Evolutionary conservation across 371 early-diverging fungal species (phyloP).

Genomic region (Mortierella sp.): DNA sequence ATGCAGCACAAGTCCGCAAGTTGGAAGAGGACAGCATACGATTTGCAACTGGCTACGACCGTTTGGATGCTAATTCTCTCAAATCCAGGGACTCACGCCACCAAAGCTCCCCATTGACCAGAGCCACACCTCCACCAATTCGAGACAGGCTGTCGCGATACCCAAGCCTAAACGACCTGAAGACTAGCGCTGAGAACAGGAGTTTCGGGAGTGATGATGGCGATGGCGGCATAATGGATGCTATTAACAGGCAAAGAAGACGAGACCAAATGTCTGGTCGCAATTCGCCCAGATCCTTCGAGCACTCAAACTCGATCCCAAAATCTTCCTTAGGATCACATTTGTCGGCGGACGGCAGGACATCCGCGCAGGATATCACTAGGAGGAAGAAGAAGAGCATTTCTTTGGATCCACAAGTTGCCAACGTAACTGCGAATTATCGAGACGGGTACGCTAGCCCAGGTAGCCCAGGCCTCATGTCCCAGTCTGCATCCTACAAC

Average conservation of each 20-base stretch:
- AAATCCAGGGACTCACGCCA: constrained; percentile 32
- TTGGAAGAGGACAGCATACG: constrained; percentile 50
- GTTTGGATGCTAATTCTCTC: constrained; percentile 8
- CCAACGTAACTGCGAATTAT: constrained; percentile 26
- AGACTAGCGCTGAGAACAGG: constrained; percentile 10
- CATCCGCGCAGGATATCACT: constrained; percentile 18
- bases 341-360: constrained; percentile 6
- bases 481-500: constrained; percentile 32
- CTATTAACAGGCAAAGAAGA: constrained; percentile 16
- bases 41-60: constrained; percentile 39
- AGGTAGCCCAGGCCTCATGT: constrained; percentile 29
- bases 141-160: constrained; percentile 12
- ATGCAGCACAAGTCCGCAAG: constrained; percentile 45
- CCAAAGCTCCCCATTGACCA: constrained; percentile 30
- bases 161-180: constrained; percentile 27
- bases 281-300: constrained; percentile 7
- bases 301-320: constrained; percentile 16
- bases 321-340: constrained; percentile 36
- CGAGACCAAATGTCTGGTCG: constrained; percentile 38
- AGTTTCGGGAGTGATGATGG: constrained; percentile 21
- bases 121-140: constrained; percentile 4
- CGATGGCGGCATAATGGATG: constrained; percentile 8
- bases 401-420: constrained; percentile 44
- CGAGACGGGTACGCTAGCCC: constrained; percentile 34
- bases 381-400: constrained; percentile 51